A percentile compares a stretch with the other conserved stretches of the same genome.
Conservation (phyloP, 805 yeast genomes). For the Sugiyamaella boreocaroliniensis region DNA sequence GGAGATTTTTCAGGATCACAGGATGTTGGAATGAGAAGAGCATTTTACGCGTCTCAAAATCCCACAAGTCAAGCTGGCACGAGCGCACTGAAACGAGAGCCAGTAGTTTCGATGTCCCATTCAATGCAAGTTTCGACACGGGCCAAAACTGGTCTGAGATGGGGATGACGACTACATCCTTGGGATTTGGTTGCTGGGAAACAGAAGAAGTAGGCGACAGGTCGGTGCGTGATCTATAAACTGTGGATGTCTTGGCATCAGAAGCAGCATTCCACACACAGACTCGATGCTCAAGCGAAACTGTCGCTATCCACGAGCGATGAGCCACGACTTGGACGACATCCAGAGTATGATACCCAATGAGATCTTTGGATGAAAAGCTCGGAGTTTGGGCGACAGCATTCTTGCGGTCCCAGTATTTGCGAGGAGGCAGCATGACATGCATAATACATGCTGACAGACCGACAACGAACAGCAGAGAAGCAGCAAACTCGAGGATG, state of each 20-base stretch:
- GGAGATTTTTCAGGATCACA: not conserved
- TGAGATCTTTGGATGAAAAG: slow-evolving; percentile 36
- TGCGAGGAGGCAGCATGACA: slow-evolving; percentile 25
- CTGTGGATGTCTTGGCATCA: slow-evolving; percentile 6
- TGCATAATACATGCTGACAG: slow-evolving; percentile 42
- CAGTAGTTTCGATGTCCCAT: slow-evolving; percentile 5
- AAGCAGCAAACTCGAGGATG: slow-evolving; percentile 48
- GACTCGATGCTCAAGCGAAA: slow-evolving; percentile 68
- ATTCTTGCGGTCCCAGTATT: not conserved
- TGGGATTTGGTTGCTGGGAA: not conserved
- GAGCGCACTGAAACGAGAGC: slow-evolving; percentile 7
- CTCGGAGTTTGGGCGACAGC: slow-evolving; percentile 1
- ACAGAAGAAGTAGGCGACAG: not conserved
- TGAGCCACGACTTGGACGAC: slow-evolving; percentile 41
- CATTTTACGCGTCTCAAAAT: not conserved
- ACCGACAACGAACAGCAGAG: slow-evolving; percentile 47
- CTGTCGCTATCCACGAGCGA: slow-evolving; percentile 43
- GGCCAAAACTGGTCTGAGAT: slow-evolving; percentile 45
- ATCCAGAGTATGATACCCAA: slow-evolving; percentile 56
- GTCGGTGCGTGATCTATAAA: slow-evolving; percentile 5
- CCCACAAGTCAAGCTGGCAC: not conserved
- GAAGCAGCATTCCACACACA: slow-evolving; percentile 50
- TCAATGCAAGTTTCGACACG: slow-evolving; percentile 42
- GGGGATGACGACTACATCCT: not conserved
- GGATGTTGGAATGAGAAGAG: not conserved